Conservation (phyloP, 352 stramenopile species). For the Pythium dissimile region DNA sequence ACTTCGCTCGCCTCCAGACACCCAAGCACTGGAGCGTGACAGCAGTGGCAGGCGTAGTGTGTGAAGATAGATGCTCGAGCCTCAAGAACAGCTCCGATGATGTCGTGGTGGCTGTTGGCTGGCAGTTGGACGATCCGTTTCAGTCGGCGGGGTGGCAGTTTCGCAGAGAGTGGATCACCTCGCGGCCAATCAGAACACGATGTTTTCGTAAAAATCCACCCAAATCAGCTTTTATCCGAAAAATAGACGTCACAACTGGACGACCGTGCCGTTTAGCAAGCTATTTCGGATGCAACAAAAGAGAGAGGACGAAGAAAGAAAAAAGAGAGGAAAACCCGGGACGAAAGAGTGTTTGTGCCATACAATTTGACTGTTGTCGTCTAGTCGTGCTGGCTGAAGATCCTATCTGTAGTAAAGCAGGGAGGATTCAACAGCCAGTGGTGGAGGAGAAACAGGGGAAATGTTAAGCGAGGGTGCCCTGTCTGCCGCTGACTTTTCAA, state of each 20-base stretch:
- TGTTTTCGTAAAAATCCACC: neutral
- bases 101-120: constrained; percentile 20
- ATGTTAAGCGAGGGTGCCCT: neutral
- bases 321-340: constrained; percentile 1
- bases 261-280: constrained; percentile 10
- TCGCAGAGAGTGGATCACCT: constrained; percentile 4
- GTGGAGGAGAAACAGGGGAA: too few relatives aligned
- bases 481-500: neutral
- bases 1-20: neutral
- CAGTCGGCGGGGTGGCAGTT: constrained; percentile 24
- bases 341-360: constrained; percentile 1
- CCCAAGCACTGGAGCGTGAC: too few relatives aligned
- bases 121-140: constrained; percentile 26
- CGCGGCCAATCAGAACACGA: constrained; percentile 9
- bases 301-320: constrained; percentile 5
- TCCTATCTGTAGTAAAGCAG: neutral
- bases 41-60: neutral
- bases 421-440: too few relatives aligned
- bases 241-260: constrained; percentile 1
- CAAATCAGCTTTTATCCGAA: constrained; percentile 4
- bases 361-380: constrained; percentile 3
- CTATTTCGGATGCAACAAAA: neutral
- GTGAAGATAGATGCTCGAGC: neutral
- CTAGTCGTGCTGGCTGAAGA: constrained; percentile 2
- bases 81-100: neutral